Conservation (phyloP, 2,329 filamentous ascomycete species). For the Nakataea oryzae region DNA sequence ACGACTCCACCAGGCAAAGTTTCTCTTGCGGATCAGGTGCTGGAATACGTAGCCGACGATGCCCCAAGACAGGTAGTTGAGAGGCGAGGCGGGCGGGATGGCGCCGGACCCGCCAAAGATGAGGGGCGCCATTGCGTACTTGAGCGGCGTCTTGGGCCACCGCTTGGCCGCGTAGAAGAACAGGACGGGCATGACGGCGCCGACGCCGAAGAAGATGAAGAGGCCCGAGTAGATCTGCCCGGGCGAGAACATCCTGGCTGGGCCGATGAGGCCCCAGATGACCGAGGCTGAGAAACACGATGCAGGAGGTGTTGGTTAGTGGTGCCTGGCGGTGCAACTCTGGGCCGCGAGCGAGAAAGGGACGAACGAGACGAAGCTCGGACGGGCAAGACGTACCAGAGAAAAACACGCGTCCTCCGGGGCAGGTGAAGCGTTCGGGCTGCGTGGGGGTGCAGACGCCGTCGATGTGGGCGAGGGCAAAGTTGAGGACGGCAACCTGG, state of each 20-base stretch:
- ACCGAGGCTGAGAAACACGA: slow-evolving; percentile 42
- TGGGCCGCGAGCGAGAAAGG: no score
- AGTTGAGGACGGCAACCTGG: slow-evolving; percentile 54
- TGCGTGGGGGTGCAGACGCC: slow-evolving; percentile 51
- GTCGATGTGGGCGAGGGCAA: slow-evolving; percentile 49
- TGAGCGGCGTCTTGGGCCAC: slow-evolving; percentile 38
- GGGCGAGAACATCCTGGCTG: slow-evolving; percentile 51
- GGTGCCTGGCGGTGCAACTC: no score
- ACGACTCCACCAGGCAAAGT: slow-evolving; percentile 62
- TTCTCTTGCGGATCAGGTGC: slow-evolving; percentile 51
- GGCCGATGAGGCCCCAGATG: slow-evolving; percentile 58
- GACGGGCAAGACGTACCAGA: slow-evolving; percentile 28
- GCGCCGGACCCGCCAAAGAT: slow-evolving; percentile 49
- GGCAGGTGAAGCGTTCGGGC: slow-evolving; percentile 50
- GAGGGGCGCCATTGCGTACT: slow-evolving; percentile 49
- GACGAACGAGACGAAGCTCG: no score
- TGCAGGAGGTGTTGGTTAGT: no score
- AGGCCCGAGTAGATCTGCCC: slow-evolving; percentile 51
- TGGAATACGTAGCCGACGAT: slow-evolving; percentile 63
- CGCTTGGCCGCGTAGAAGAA: slow-evolving; percentile 39
- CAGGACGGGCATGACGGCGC: slow-evolving; percentile 39
- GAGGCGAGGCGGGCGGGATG: slow-evolving; percentile 57
- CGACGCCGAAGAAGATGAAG: slow-evolving; percentile 48
- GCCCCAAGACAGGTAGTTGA: slow-evolving; percentile 68
- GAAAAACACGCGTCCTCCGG: slow-evolving; percentile 54